These are phyloP conservation scores for Ammopiptanthus mongolicus DNA, from an alignment of 306 rosid species.

Conservation along the genomic window DNA sequence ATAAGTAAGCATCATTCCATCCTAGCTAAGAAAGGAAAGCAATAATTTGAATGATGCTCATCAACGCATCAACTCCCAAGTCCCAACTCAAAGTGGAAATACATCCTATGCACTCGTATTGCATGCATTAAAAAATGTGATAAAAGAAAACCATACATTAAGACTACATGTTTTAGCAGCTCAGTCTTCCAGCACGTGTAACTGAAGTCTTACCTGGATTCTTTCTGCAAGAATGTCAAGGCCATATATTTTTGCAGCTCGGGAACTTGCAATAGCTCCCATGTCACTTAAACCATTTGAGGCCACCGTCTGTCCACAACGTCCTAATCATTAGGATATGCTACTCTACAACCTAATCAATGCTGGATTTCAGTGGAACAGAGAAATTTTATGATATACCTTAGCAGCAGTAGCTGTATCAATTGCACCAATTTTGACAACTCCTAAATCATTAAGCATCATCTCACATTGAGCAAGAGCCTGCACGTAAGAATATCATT, in stretches of 20 bases:
- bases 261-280: conserved; percentile 71
- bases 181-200: not conserved
- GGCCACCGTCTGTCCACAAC: conserved; percentile 46
- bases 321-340: conserved; percentile 3
- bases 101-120: not conserved
- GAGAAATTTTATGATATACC: conserved; percentile 36
- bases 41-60: not conserved
- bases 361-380: not conserved
- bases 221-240: conserved; percentile 50
- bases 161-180: not conserved
- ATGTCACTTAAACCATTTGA: conserved; percentile 37
- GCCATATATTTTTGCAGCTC: conserved; percentile 63
- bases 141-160: not conserved
- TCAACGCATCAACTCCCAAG: not conserved
- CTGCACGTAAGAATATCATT: conserved; percentile 36
- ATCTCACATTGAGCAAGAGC: conserved; percentile 63
- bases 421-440: conserved; percentile 32
- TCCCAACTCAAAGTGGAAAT: not conserved
- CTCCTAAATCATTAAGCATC: conserved; percentile 40
- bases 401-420: conserved; percentile 72
- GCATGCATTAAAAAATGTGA: not conserved
- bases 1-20: not conserved
- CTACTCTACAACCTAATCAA: not conserved
- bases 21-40: not conserved
- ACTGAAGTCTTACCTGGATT: conserved; percentile 43